Evolutionary conservation across 768 basidiomycete species (phyloP).

Genomic region (Russula abietina): DNA sequence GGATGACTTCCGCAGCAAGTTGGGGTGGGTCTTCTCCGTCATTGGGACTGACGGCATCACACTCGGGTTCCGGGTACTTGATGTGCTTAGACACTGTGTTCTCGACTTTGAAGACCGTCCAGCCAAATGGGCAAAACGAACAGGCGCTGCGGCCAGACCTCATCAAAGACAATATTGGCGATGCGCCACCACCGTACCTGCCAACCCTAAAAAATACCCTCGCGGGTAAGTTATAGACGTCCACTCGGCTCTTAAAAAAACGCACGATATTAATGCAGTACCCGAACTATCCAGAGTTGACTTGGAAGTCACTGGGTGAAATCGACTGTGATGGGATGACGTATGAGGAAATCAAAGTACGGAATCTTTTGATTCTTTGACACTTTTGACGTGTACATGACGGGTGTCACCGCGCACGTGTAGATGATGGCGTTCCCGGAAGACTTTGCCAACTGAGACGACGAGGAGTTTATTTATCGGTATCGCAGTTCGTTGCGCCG

Average conservation of each 20-base stretch:
- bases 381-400: neutral
- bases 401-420: neutral
- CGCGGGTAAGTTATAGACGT: constrained; percentile 83
- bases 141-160: constrained; percentile 82
- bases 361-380: constrained; percentile 10
- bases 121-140: too few species aligned
- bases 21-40: too few species aligned
- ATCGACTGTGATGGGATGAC: constrained; percentile 99
- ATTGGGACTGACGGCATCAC: too few species aligned
- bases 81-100: too few species aligned
- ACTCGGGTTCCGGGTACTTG: too few species aligned
- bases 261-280: constrained; percentile 76
- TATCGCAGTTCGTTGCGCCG: constrained; percentile 57
- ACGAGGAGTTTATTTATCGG: constrained; percentile 99
- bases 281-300: constrained; percentile 83
- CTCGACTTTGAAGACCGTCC: too few species aligned
- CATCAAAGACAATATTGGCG: constrained; percentile 86
- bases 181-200: constrained; percentile 75
- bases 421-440: constrained; percentile 95
- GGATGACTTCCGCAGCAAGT: too few species aligned
- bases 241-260: constrained; percentile 89
- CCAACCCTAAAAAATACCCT: neutral
- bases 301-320: constrained; percentile 98
- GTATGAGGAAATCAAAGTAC: constrained; percentile 95
- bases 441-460: constrained; percentile 95